A percentile compares a stretch with the other conserved stretches of the same genome.
Conservation (phyloP, 805 yeast genomes). For the Allodekkera sacchari region DNA sequence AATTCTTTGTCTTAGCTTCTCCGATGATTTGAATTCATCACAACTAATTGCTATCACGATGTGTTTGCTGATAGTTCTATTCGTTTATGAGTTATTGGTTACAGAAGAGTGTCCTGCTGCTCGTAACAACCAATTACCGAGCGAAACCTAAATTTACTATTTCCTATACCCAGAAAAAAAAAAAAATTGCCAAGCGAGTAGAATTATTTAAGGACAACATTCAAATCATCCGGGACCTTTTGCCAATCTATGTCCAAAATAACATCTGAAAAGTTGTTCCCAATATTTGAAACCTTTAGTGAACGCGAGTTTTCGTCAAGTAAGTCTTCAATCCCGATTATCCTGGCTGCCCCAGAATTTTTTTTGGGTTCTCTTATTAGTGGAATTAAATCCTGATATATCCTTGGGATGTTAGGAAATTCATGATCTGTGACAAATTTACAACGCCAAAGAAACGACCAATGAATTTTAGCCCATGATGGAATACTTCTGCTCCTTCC, state of each 20-base stretch:
- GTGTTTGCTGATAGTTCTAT: conserved; percentile 4
- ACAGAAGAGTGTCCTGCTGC: not conserved
- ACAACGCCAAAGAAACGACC: conserved; percentile 56
- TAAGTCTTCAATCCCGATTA: conserved; percentile 9
- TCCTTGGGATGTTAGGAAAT: conserved; percentile 35
- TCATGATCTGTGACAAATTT: conserved; percentile 36
- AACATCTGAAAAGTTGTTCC: not conserved
- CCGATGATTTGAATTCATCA: conserved; percentile 6
- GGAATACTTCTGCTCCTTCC: conserved; percentile 49
- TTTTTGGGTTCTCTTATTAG: conserved; percentile 3
- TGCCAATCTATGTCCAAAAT: conserved; percentile 5
- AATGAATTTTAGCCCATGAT: conserved; percentile 36
- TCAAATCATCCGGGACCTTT: conserved; percentile 7
- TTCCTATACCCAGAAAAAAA: too few relatives aligned
- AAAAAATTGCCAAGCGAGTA: too few relatives aligned
- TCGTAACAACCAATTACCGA: too few relatives aligned
- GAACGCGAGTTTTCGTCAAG: conserved; percentile 14
- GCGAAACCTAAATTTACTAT: too few relatives aligned
- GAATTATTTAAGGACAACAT: too few relatives aligned
- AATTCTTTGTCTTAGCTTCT: conserved; percentile 7
- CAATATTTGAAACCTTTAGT: conserved; percentile 8
- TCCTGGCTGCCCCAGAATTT: not conserved
- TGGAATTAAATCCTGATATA: conserved; percentile 18
- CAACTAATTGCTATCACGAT: conserved; percentile 6
- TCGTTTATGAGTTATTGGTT: conserved; percentile 7